A percentile compares a stretch with the other conserved stretches of the same genome.
Conservation (phyloP, 164 flowering plant genomes). For the Warburgia ugandensis region DNA sequence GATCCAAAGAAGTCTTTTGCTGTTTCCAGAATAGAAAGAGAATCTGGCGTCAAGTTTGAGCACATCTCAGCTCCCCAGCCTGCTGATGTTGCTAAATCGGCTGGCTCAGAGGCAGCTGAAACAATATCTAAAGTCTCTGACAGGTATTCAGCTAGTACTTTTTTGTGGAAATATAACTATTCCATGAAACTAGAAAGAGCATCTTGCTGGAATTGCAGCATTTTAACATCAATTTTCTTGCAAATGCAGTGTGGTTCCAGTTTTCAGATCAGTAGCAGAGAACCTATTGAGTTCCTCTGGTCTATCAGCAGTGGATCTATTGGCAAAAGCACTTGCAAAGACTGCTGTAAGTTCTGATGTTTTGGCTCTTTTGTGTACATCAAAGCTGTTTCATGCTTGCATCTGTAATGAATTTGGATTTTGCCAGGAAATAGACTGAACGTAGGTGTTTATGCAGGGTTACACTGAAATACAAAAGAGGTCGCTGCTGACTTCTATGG, state of each 20-base stretch:
- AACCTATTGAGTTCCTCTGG: constrained; percentile 59
- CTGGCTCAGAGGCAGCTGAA: constrained; percentile 73
- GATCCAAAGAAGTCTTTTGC: constrained; percentile 66
- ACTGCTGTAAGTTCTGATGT: constrained; percentile 49
- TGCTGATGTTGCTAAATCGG: constrained; percentile 79
- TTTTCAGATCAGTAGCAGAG: constrained; percentile 79
- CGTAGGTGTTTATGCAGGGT: constrained; percentile 44
- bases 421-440: too few species aligned
- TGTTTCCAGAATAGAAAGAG: constrained; percentile 69
- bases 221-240: constrained; percentile 1
- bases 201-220: too few species aligned
- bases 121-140: constrained; percentile 57
- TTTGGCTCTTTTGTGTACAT: too few species aligned
- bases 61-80: constrained; percentile 82
- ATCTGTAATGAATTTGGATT: background rate
- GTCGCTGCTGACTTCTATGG: constrained; percentile 75
- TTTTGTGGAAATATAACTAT: too few species aligned
- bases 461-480: constrained; percentile 84
- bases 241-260: constrained; percentile 77
- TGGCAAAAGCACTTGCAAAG: constrained; percentile 94
- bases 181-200: too few species aligned
- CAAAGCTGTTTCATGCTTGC: background rate
- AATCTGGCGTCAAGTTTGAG: constrained; percentile 92
- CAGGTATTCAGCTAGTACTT: constrained; percentile 55
- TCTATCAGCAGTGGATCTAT: constrained; percentile 67